phyloP scores from a whole-genome alignment of 352 stramenopile species.

The Phytopythium litorale region DNA sequence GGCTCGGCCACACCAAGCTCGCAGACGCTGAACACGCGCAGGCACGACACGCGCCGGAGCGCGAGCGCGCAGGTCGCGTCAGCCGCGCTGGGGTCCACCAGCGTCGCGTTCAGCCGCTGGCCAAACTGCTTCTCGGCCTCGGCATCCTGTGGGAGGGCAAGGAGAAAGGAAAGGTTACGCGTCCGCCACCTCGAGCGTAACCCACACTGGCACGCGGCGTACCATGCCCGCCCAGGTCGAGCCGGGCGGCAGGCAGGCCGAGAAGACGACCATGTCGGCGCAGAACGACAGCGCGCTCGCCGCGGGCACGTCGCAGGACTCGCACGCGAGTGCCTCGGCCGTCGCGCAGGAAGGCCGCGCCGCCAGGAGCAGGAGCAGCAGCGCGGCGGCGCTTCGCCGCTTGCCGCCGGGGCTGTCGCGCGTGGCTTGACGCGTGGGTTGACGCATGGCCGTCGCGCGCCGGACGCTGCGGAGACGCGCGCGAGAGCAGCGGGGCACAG shows the following conservation, averaged over 20 bases:
- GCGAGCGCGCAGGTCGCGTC: conserved; percentile 27
- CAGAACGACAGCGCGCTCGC: conserved; percentile 52
- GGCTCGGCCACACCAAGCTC: conserved; percentile 58
- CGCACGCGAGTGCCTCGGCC: conserved; percentile 22
- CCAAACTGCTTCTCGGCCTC: conserved; percentile 30
- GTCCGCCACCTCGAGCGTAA: not conserved
- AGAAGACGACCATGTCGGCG: conserved; percentile 40
- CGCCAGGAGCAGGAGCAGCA: not conserved
- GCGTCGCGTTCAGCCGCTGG: conserved; percentile 21
- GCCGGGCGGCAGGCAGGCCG: conserved; percentile 53
- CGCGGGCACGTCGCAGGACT: conserved; percentile 50
- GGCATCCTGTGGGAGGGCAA: conserved; percentile 22
- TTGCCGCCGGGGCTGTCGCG: not conserved
- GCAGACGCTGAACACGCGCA: conserved; percentile 64
- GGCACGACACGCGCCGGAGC: conserved; percentile 46
- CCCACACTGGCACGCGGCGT: not conserved
- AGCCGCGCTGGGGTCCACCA: not conserved
- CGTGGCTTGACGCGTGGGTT: not conserved
- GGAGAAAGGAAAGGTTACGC: not conserved
- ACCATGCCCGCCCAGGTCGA: conserved; percentile 31
- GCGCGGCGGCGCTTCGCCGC: conserved; percentile 1
- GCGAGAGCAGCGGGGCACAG: not conserved
- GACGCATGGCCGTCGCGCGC: not conserved
- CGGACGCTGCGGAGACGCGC: not conserved
- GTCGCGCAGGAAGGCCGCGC: not conserved